phyloP scores from a whole-genome alignment of 306 rosid species.

The Macrotyloma uniflorum region DNA sequence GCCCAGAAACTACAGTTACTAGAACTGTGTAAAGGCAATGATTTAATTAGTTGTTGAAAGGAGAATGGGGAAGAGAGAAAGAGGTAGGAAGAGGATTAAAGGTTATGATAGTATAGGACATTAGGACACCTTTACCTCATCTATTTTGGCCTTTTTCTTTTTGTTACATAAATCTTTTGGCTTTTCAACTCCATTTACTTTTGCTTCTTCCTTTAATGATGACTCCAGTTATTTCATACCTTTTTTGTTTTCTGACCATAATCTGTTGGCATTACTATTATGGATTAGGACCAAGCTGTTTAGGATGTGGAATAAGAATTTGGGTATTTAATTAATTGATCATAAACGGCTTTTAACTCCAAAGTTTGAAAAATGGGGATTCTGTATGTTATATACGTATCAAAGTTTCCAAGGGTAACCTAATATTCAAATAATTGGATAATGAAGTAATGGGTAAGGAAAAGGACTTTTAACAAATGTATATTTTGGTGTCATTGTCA shows the following conservation, averaged over 20 bases:
- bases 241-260: conserved; percentile 26
- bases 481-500: conserved; percentile 42
- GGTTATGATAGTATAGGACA: conserved; percentile 24
- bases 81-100: background rate
- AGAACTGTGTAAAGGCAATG: conserved; percentile 31
- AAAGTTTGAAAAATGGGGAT: conserved; percentile 37
- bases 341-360: conserved; percentile 10
- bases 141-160: conserved; percentile 33
- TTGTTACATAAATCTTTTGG: conserved; percentile 24
- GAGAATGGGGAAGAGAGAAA: conserved; percentile 27
- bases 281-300: conserved; percentile 38
- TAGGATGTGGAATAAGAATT: conserved; percentile 18
- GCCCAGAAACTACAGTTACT: conserved; percentile 17
- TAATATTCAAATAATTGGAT: conserved; percentile 43
- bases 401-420: conserved; percentile 42
- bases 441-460: conserved; percentile 45
- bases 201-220: conserved; percentile 38
- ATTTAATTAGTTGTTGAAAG: conserved; percentile 9
- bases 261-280: conserved; percentile 30
- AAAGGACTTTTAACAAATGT: conserved; percentile 44
- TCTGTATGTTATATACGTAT: conserved; percentile 39
- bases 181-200: conserved; percentile 41
- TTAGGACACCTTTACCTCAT: conserved; percentile 22
- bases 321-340: conserved; percentile 30
- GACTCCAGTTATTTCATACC: conserved; percentile 40